Conservation (phyloP, 2,329 filamentous ascomycete species). For the Aureobasidium vineae region DNA sequence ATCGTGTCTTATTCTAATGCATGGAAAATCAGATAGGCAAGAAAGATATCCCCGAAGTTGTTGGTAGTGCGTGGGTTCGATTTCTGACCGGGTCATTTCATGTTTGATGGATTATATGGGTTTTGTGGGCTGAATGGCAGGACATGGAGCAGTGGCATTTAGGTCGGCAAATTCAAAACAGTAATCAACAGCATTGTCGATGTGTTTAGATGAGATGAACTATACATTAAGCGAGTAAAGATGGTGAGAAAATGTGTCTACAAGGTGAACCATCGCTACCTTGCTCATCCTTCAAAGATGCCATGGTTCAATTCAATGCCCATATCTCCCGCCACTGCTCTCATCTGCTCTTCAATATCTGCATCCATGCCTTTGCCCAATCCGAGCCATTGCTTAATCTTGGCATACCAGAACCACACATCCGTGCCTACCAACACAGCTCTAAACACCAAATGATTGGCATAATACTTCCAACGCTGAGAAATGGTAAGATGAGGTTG, state of each 20-base stretch:
- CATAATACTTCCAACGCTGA: slow-evolving; percentile 66
- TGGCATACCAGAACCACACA: slow-evolving; percentile 77
- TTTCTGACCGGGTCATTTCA: too few species aligned
- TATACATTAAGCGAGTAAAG: neutral
- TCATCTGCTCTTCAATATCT: slow-evolving; percentile 85
- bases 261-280: neutral
- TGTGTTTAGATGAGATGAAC: neutral
- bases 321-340: slow-evolving; percentile 71
- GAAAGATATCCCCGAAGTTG: too few species aligned
- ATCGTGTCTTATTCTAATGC: neutral
- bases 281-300: slow-evolving; percentile 73
- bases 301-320: slow-evolving; percentile 87
- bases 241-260: neutral
- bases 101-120: too few species aligned
- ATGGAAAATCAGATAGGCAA: too few species aligned
- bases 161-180: too few species aligned
- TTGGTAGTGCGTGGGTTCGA: too few species aligned
- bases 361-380: slow-evolving; percentile 87
- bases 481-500: slow-evolving; percentile 61
- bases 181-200: too few species aligned
- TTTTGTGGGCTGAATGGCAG: too few species aligned
- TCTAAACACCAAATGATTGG: slow-evolving; percentile 78
- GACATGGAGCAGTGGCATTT: too few species aligned
- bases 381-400: slow-evolving; percentile 72
- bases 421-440: slow-evolving; percentile 73